Percentiles rank a stretch among this genome's conserved stretches.
phyloP scores from a whole-genome alignment of 176 grass and related monocot species.

The Puya raimondii region DNA sequence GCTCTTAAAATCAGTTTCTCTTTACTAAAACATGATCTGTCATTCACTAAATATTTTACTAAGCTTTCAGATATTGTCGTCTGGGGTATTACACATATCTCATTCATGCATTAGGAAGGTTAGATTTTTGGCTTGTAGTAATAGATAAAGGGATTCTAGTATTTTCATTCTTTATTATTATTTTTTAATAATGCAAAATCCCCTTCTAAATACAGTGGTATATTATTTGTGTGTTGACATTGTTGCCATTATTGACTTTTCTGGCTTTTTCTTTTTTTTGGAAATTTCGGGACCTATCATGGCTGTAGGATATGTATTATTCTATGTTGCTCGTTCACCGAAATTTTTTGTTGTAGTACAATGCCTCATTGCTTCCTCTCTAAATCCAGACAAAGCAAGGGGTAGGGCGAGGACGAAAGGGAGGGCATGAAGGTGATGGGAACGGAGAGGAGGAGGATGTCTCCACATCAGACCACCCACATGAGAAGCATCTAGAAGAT shows the following conservation, averaged over 20 bases:
- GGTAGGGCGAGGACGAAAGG: conserved; percentile 46
- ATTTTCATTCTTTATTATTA: too few relatives aligned
- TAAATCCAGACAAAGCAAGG: conserved; percentile 57
- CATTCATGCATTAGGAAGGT: too few relatives aligned
- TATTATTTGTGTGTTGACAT: too few relatives aligned
- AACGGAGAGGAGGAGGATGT: conserved; percentile 69
- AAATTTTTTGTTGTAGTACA: conserved; percentile 8
- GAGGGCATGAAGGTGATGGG: conserved; percentile 49
- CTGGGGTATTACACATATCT: too few relatives aligned
- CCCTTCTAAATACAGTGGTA: too few relatives aligned
- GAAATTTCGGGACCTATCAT: too few relatives aligned
- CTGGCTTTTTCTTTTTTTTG: too few relatives aligned
- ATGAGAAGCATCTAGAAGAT: conserved; percentile 65
- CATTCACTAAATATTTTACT: not conserved
- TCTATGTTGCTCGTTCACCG: not conserved
- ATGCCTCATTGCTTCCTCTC: not conserved
- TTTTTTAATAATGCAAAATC: too few relatives aligned
- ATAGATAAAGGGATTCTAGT: too few relatives aligned
- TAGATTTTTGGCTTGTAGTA: too few relatives aligned
- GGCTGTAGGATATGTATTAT: not conserved
- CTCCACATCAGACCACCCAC: conserved; percentile 66
- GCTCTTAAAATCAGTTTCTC: not conserved
- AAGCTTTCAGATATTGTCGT: too few relatives aligned
- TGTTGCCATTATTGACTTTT: too few relatives aligned
- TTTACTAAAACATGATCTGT: not conserved